Percentiles rank a stretch among this genome's conserved stretches.
Conservation (phyloP, 2,329 filamentous ascomycete species). For the Davidsoniella virescens region DNA sequence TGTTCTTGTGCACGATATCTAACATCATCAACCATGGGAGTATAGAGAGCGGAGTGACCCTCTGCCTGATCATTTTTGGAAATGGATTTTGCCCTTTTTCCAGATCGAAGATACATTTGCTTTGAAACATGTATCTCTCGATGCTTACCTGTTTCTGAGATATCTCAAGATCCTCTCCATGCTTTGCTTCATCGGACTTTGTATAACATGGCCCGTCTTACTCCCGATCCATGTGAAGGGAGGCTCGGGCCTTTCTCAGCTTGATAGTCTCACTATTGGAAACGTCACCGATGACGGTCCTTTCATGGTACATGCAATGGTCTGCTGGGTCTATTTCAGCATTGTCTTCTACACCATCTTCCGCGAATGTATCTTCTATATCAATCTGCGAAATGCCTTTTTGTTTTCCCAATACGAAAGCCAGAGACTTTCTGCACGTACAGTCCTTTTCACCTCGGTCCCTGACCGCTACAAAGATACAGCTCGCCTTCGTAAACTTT, state of each 20-base stretch:
- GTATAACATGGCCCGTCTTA: constrained; percentile 73
- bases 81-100: constrained; percentile 47
- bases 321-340: constrained; percentile 69
- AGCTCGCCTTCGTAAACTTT: constrained; percentile 55
- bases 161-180: constrained; percentile 63
- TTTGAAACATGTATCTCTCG: constrained; percentile 73
- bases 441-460: constrained; percentile 82
- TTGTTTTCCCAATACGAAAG: constrained; percentile 72
- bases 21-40: constrained; percentile 13
- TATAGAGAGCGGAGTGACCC: constrained; percentile 37
- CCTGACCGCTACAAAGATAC: constrained; percentile 62
- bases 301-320: constrained; percentile 65
- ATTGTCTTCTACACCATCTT: constrained; percentile 85
- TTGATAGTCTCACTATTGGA: constrained; percentile 33
- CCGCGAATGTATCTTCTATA: constrained; percentile 80
- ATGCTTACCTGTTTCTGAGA: constrained; percentile 75
- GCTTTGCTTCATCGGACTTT: constrained; percentile 65
- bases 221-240: constrained; percentile 76
- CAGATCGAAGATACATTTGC: constrained; percentile 58
- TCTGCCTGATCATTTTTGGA: constrained; percentile 39
- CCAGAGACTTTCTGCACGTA: constrained; percentile 72
- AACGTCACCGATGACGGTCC: constrained; percentile 42
- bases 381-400: constrained; percentile 88
- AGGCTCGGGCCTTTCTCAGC: constrained; percentile 44
- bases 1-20: background rate